Conservation (phyloP, 352 stramenopile species). For the Globisporangium carolinianum region DNA sequence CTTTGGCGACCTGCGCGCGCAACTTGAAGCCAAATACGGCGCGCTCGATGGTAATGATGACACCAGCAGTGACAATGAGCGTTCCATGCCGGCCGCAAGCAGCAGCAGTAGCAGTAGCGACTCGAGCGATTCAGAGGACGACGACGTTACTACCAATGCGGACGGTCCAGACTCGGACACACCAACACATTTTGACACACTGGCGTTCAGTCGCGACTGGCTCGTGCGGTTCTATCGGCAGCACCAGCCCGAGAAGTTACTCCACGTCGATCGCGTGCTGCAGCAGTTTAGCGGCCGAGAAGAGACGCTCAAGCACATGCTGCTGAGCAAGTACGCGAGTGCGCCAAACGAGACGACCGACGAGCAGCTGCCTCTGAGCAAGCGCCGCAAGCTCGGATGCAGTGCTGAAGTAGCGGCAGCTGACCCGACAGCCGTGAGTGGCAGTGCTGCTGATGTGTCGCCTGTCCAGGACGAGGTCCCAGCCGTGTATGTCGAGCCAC, state of each 20-base stretch:
- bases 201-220: slow-evolving; percentile 36
- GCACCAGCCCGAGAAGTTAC: slow-evolving; percentile 45
- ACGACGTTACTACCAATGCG: background rate
- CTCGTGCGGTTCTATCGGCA: slow-evolving; percentile 44
- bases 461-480: background rate
- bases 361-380: background rate
- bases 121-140: slow-evolving; percentile 11
- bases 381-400: slow-evolving; percentile 10
- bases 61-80: no score
- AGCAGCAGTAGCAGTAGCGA: slow-evolving; percentile 2
- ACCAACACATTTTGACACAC: slow-evolving; percentile 13
- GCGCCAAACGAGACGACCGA: background rate
- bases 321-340: slow-evolving; percentile 45
- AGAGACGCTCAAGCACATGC: slow-evolving; percentile 53
- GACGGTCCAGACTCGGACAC: no score
- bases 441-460: background rate
- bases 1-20: slow-evolving; percentile 44
- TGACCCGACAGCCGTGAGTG: background rate
- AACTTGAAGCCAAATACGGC: slow-evolving; percentile 48
- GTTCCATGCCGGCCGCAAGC: background rate
- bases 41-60: background rate
- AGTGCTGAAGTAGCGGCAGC: slow-evolving; percentile 19
- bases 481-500: slow-evolving; percentile 3
- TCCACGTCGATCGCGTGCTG: slow-evolving; percentile 40
- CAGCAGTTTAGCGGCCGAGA: slow-evolving; percentile 56